Conservation (phyloP, 305 asterid species). For the Fraxinus baroniana region DNA sequence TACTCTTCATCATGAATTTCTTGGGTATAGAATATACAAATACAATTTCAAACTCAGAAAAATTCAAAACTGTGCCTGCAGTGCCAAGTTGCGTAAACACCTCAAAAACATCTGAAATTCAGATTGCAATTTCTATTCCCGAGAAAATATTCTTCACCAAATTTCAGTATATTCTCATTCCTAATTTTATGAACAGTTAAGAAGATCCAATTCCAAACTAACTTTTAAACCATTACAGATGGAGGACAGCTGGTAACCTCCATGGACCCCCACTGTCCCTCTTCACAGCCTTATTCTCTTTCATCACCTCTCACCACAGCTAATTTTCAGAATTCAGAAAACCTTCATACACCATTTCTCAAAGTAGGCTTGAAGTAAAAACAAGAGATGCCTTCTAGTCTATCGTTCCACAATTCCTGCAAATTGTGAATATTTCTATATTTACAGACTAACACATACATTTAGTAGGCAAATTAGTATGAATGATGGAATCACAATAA, state of each 20-base stretch:
- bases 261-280: not conserved
- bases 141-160: not conserved
- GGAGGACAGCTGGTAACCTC: not conserved
- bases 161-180: not conserved
- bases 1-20: not conserved
- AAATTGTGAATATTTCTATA: not conserved
- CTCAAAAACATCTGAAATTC: not conserved
- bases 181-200: not conserved
- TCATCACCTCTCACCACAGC: not conserved
- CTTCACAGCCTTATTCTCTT: not conserved
- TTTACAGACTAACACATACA: not conserved
- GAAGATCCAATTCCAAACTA: not conserved
- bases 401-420: not conserved
- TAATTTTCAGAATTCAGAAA: not conserved
- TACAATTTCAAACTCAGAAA: not conserved
- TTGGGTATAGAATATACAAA: too few species aligned
- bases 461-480: not conserved
- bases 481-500: not conserved
- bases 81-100: not conserved
- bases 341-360: not conserved
- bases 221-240: not conserved
- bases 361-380: not conserved
- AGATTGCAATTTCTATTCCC: not conserved
- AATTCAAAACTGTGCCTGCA: not conserved
- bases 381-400: not conserved